These are phyloP conservation scores for Talaromyces marneffei DNA, from an alignment of 2,329 filamentous ascomycete genomes.

Conservation along the genomic window DNA sequence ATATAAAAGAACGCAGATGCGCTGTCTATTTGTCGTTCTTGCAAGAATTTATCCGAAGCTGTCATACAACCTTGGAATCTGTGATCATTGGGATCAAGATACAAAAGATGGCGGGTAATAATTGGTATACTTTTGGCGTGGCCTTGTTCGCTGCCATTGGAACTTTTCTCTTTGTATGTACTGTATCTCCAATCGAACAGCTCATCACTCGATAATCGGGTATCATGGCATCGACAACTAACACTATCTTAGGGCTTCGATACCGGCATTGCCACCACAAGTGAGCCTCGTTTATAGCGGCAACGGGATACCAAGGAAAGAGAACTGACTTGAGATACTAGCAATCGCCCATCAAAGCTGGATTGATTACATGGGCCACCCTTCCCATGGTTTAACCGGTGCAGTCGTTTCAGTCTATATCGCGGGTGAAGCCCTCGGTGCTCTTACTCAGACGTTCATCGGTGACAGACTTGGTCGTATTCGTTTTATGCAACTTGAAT, in stretches of 20 bases:
- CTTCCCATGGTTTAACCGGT: constrained; percentile 51
- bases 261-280: constrained; percentile 56
- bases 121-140: constrained; percentile 46
- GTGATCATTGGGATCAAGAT: not conserved
- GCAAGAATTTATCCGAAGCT: not conserved
- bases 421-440: constrained; percentile 54
- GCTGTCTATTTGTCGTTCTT: not conserved
- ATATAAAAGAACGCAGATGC: not conserved
- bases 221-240: not conserved
- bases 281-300: constrained; percentile 25
- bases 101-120: constrained; percentile 7
- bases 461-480: constrained; percentile 51
- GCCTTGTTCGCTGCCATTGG: constrained; percentile 55
- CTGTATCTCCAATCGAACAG: constrained; percentile 16
- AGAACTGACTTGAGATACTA: constrained; percentile 17
- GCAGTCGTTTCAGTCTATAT: constrained; percentile 55
- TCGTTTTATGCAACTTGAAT: constrained; percentile 51
- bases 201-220: not conserved
- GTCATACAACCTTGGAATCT: not conserved
- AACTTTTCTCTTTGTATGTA: constrained; percentile 52
- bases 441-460: constrained; percentile 48
- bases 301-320: not conserved
- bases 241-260: constrained; percentile 47
- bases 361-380: constrained; percentile 54
- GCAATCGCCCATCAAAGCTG: constrained; percentile 56